Percentiles rank a stretch among this genome's conserved stretches.
phyloP scores from a whole-genome alignment of 2,329 filamentous ascomycete species.

The Diaporthe sp. region DNA sequence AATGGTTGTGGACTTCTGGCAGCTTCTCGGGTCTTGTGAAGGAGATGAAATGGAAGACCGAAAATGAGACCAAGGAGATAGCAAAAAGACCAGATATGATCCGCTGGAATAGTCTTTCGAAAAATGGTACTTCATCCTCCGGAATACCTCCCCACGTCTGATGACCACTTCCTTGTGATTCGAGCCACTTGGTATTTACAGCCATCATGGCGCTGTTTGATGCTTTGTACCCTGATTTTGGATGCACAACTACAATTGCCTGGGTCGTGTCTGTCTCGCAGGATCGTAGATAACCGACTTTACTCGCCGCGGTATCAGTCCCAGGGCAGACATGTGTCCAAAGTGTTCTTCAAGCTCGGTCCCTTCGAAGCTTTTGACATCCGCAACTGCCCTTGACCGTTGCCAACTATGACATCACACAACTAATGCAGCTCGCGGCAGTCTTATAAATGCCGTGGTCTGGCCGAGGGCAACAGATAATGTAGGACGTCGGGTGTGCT shows the following conservation, averaged over 20 bases:
- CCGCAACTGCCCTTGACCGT: no score
- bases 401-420: no score
- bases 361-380: neutral
- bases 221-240: neutral
- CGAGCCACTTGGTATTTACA: neutral
- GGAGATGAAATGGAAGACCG: neutral
- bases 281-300: no score
- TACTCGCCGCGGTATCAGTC: neutral
- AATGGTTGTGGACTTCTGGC: conserved; percentile 5
- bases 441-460: neutral
- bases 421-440: neutral
- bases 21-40: conserved; percentile 17
- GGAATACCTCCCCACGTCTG: neutral
- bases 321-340: neutral
- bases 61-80: conserved; percentile 5
- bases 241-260: neutral
- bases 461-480: neutral
- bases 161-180: neutral
- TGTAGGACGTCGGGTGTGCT: neutral
- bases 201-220: no score
- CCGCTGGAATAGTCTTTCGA: neutral
- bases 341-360: neutral
- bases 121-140: neutral
- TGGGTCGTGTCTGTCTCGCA: neutral
- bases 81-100: neutral